These are phyloP conservation scores for Oryza nivara DNA, from an alignment of 176 grass and related monocot species.

Conservation along the genomic window DNA sequence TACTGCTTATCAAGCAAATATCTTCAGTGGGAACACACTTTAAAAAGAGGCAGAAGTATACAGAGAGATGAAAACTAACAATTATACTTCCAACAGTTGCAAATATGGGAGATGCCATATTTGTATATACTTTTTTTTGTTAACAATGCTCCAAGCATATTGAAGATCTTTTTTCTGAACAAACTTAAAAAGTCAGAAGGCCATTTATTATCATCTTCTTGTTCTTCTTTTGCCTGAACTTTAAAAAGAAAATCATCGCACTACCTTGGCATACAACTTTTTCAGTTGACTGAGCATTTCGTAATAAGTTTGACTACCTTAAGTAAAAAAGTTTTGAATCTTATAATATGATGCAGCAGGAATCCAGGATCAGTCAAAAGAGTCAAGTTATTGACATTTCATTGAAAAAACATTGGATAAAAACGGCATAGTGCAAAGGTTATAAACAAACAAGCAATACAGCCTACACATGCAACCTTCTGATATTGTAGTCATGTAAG, in stretches of 20 bases:
- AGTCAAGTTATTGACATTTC: too few species aligned
- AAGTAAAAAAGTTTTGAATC: too few species aligned
- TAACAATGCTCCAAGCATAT: neutral
- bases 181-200: conserved; percentile 3
- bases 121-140: neutral
- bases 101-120: neutral
- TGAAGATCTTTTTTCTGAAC: neutral
- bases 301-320: too few species aligned
- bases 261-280: neutral
- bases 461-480: too few species aligned
- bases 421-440: too few species aligned
- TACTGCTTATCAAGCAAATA: neutral
- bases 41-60: neutral
- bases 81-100: neutral
- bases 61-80: neutral
- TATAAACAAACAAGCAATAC: too few species aligned
- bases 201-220: neutral
- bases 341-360: too few species aligned
- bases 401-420: too few species aligned
- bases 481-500: too few species aligned
- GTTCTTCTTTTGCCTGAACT: neutral
- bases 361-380: too few species aligned
- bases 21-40: neutral
- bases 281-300: neutral
- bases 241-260: conserved; percentile 12